These are phyloP conservation scores for Psilocybe cubensis DNA, from an alignment of 768 basidiomycete species.

Conservation along the genomic window DNA sequence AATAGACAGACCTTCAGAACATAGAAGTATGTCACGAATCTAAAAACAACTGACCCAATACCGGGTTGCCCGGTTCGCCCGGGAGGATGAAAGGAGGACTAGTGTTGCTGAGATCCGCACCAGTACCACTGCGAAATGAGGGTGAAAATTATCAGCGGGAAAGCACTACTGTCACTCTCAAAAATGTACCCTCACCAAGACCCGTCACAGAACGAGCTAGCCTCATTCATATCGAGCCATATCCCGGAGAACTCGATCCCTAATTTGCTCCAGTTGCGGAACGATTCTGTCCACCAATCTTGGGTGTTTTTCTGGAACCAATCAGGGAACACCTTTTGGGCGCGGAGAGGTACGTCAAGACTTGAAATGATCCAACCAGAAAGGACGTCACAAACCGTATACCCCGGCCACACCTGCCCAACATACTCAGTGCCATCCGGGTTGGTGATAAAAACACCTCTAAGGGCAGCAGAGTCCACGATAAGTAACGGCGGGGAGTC, in stretches of 20 bases:
- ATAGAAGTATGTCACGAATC: constrained; percentile 3
- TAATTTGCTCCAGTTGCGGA: constrained; percentile 31
- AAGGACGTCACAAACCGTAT: constrained; percentile 47
- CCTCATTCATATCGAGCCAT: constrained; percentile 40
- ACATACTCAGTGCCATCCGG: constrained; percentile 73
- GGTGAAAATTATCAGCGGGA: constrained; percentile 1
- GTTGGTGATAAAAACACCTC: constrained; percentile 76
- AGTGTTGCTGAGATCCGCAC: constrained; percentile 58
- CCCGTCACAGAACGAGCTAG: constrained; percentile 38
- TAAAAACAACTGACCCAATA: constrained; percentile 35
- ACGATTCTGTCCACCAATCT: constrained; percentile 35
- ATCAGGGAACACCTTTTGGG: constrained; percentile 32
- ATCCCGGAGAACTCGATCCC: constrained; percentile 35
- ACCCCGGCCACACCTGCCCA: constrained; percentile 81
- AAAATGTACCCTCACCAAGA: constrained; percentile 31
- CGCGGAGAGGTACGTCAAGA: neutral
- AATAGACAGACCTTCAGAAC: constrained; percentile 6
- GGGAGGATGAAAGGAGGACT: constrained; percentile 59
- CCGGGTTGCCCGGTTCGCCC: constrained; percentile 53
- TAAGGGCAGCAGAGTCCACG: constrained; percentile 25
- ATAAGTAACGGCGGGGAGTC: neutral
- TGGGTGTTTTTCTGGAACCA: constrained; percentile 34
- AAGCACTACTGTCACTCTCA: neutral
- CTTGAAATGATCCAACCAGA: constrained; percentile 1
- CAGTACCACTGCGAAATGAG: constrained; percentile 49